Conservation (phyloP, 2,329 filamentous ascomycete species). For the Ustulina deusta region DNA sequence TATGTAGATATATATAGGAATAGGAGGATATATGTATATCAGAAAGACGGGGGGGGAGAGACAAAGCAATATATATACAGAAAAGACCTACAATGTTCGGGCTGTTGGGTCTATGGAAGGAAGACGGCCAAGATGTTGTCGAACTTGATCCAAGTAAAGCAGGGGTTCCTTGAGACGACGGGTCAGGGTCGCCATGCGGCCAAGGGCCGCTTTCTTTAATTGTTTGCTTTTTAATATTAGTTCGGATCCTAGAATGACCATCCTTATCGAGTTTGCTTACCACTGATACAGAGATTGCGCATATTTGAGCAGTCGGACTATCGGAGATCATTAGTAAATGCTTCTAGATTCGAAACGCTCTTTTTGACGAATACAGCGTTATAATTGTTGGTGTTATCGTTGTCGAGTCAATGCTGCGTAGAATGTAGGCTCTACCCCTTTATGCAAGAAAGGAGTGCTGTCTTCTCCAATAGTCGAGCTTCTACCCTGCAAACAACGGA, state of each 20-base stretch:
- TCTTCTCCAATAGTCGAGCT: not conserved
- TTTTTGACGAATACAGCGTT: not conserved
- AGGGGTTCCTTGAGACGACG: slow-evolving; percentile 95
- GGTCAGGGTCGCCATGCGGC: slow-evolving; percentile 98
- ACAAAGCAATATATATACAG: too few species aligned
- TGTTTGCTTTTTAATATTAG: slow-evolving; percentile 72
- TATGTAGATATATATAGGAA: too few species aligned
- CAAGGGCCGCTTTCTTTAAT: slow-evolving; percentile 93
- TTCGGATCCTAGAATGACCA: not conserved
- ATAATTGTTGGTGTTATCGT: not conserved
- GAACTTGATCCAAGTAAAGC: slow-evolving; percentile 94
- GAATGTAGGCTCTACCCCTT: not conserved
- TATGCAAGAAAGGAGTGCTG: not conserved
- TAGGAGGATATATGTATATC: too few species aligned
- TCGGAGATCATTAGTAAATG: slow-evolving; percentile 20
- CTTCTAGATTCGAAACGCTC: not conserved
- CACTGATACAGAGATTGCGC: slow-evolving; percentile 97
- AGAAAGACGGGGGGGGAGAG: too few species aligned
- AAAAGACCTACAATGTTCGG: slow-evolving; percentile 71
- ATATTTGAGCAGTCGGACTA: slow-evolving; percentile 92
- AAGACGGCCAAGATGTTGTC: slow-evolving; percentile 96
- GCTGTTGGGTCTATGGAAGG: slow-evolving; percentile 99
- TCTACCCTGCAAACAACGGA: not conserved
- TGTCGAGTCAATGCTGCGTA: not conserved
- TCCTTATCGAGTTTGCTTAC: slow-evolving; percentile 13